A percentile compares a stretch with the other conserved stretches of the same genome.
Conservation (phyloP, 495 filamentous ascomycete species). For the Aspergillus cristatus region DNA sequence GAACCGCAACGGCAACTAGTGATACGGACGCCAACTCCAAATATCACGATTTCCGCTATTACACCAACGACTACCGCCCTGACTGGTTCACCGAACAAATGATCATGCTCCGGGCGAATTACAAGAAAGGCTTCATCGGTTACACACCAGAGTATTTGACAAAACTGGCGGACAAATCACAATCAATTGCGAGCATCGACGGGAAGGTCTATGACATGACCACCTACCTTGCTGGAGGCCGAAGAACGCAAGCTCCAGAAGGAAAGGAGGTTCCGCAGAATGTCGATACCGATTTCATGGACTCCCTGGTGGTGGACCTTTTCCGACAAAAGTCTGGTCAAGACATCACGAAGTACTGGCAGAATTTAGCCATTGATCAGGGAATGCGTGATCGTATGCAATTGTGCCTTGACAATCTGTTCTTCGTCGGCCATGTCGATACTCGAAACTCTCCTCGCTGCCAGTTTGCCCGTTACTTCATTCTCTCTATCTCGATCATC, state of each 20-base stretch:
- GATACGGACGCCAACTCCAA: slow-evolving; percentile 59
- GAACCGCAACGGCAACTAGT: slow-evolving; percentile 52
- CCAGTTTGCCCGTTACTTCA: slow-evolving; percentile 81
- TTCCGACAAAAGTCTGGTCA: slow-evolving; percentile 67
- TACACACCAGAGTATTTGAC: slow-evolving; percentile 72
- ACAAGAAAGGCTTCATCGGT: slow-evolving; percentile 82
- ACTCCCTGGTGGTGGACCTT: slow-evolving; percentile 58
- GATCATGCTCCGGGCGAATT: slow-evolving; percentile 61
- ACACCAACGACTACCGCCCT: slow-evolving; percentile 67
- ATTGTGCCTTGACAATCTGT: slow-evolving; percentile 85
- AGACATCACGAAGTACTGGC: slow-evolving; percentile 81
- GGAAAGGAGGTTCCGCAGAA: slow-evolving; percentile 39
- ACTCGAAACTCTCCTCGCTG: slow-evolving; percentile 82
- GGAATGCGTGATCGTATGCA: slow-evolving; percentile 58
- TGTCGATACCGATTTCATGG: slow-evolving; percentile 75
- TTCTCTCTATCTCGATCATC: slow-evolving; percentile 81
- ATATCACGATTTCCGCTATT: slow-evolving; percentile 91
- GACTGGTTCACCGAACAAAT: slow-evolving; percentile 92
- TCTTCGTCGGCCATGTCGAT: slow-evolving; percentile 88
- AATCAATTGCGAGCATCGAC: slow-evolving; percentile 71
- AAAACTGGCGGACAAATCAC: slow-evolving; percentile 53
- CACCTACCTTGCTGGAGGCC: slow-evolving; percentile 70
- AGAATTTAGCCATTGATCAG: slow-evolving; percentile 48
- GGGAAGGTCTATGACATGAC: slow-evolving; percentile 86
- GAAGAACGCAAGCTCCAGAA: slow-evolving; percentile 44